A percentile compares a stretch with the other conserved stretches of the same genome.
These are phyloP conservation scores for Candida methanosorbosa DNA, from an alignment of 805 yeast species.

Conservation along the genomic window DNA sequence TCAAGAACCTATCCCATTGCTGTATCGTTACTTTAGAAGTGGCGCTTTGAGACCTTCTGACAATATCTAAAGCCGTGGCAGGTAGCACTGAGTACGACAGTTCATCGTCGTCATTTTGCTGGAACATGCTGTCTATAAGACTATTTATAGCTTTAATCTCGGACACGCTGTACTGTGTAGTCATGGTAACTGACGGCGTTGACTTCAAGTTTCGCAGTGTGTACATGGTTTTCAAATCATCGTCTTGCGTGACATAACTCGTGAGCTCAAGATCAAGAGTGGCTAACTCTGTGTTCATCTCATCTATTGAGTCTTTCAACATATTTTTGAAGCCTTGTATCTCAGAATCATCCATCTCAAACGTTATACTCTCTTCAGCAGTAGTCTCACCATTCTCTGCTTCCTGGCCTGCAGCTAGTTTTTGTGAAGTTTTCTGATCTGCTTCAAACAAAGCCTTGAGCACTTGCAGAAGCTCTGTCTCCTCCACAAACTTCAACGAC, in stretches of 20 bases:
- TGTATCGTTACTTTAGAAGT: slow-evolving; percentile 21
- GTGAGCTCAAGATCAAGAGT: slow-evolving; percentile 32
- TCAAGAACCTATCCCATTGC: slow-evolving; percentile 33
- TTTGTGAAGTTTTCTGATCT: too few relatives aligned
- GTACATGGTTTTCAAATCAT: slow-evolving; percentile 25
- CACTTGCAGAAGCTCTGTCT: background rate
- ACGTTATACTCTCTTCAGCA: too few relatives aligned
- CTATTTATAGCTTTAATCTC: slow-evolving; percentile 40
- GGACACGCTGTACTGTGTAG: slow-evolving; percentile 25
- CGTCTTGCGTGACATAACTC: slow-evolving; percentile 21
- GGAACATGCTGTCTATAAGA: slow-evolving; percentile 30
- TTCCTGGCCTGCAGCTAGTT: too few relatives aligned
- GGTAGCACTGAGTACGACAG: slow-evolving; percentile 25
- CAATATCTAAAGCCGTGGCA: slow-evolving; percentile 27
- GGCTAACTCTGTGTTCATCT: slow-evolving; percentile 21
- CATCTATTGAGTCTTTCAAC: background rate
- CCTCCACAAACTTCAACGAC: slow-evolving; percentile 4
- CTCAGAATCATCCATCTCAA: too few relatives aligned
- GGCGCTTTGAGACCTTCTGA: slow-evolving; percentile 8
- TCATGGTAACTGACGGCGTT: slow-evolving; percentile 28
- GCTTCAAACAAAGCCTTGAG: too few relatives aligned
- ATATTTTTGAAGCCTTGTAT: too few relatives aligned
- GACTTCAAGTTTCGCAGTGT: slow-evolving; percentile 31
- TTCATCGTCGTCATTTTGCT: slow-evolving; percentile 16
- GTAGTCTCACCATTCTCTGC: too few relatives aligned